Conservation (phyloP, 116 monocot species). For the Iris pallida region DNA sequence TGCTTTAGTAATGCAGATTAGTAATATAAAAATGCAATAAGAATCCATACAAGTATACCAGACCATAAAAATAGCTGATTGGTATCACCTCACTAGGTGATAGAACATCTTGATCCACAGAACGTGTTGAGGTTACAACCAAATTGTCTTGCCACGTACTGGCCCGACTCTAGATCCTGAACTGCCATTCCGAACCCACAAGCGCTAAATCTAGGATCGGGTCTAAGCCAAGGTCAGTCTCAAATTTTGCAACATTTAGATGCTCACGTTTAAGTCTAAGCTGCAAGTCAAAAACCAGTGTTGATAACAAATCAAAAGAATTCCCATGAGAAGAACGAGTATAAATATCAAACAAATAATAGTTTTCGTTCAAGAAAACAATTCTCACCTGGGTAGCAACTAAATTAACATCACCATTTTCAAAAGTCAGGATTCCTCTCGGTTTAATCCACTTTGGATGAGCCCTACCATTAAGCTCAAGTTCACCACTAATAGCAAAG, state of each 20-base stretch:
- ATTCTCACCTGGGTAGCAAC: constrained; percentile 87
- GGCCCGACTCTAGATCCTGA: constrained; percentile 89
- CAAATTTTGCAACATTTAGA: constrained; percentile 91
- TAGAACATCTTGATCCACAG: constrained; percentile 95
- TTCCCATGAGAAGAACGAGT: constrained; percentile 1
- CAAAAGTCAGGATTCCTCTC: constrained; percentile 84
- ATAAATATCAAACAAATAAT: not conserved
- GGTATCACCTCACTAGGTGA: constrained; percentile 78
- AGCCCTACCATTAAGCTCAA: constrained; percentile 87
- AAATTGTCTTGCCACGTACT: constrained; percentile 96
- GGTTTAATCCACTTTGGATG: constrained; percentile 80
- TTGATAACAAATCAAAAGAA: no score
- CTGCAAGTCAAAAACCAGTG: constrained; percentile 24
- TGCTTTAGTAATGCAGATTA: no score
- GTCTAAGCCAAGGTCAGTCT: constrained; percentile 94
- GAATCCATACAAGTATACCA: not conserved
- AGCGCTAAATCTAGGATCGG: constrained; percentile 82
- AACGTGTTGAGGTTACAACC: constrained; percentile 81
- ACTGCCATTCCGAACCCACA: constrained; percentile 98
- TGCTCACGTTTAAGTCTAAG: constrained; percentile 94
- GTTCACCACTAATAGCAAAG: constrained; percentile 92
- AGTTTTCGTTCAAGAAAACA: not conserved
- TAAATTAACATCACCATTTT: constrained; percentile 95
- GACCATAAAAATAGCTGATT: not conserved
- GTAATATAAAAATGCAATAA: no score